These are phyloP conservation scores for Pseudozyma hubeiensis DNA, from an alignment of 1,284 basidiomycete species.

Conservation along the genomic window DNA sequence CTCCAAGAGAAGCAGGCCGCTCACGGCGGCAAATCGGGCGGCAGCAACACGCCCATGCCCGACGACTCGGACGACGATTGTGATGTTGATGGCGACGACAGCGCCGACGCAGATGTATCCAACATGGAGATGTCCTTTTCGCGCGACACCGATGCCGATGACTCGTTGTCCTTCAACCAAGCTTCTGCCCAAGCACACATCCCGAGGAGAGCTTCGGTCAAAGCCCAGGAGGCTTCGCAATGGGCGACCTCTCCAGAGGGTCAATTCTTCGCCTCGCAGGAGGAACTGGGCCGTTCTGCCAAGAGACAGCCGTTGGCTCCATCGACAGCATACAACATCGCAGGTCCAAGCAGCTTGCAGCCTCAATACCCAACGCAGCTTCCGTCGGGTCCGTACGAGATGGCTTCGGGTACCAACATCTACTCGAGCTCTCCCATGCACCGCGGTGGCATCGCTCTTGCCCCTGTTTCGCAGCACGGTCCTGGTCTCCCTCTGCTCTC, in stretches of 20 bases:
- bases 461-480: constrained; percentile 17
- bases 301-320: constrained; percentile 33
- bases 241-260: constrained; percentile 13
- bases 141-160: constrained; percentile 14
- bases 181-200: constrained; percentile 5
- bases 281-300: constrained; percentile 12
- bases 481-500: constrained; percentile 9
- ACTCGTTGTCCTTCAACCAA: constrained; percentile 18
- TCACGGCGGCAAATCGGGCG: constrained; percentile 28
- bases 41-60: constrained; percentile 32
- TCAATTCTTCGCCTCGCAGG: constrained; percentile 25
- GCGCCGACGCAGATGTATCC: constrained; percentile 42
- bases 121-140: constrained; percentile 41
- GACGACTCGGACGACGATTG: constrained; percentile 34
- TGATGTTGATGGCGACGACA: constrained; percentile 32
- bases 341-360: constrained; percentile 24
- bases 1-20: constrained; percentile 59
- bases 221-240: constrained; percentile 6
- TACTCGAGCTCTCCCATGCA: constrained; percentile 42
- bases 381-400: constrained; percentile 18
- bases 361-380: constrained; percentile 17
- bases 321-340: constrained; percentile 29
- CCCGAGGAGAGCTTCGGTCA: constrained; percentile 21
- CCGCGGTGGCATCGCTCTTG: constrained; percentile 23
- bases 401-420: constrained; percentile 6